Percentiles rank a stretch among this genome's conserved stretches.
phyloP scores from a whole-genome alignment of 257 asterid genomes.

The Nicotiana benthamiana region DNA sequence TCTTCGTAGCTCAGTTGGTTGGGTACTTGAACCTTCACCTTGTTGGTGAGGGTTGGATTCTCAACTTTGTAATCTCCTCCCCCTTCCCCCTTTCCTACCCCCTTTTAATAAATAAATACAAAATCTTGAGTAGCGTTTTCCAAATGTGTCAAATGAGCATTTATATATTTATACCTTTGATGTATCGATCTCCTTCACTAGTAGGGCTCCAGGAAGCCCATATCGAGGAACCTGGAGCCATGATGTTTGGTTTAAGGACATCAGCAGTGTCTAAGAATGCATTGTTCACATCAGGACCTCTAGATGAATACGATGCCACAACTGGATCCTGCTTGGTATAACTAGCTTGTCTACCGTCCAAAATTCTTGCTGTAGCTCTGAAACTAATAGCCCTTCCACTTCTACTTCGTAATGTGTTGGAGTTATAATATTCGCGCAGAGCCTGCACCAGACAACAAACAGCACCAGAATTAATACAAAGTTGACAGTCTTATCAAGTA shows the following conservation, averaged over 20 bases:
- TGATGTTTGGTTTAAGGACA: conserved; percentile 60
- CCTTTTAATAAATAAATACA: too few relatives aligned
- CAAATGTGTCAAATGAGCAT: neutral
- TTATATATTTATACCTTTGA: conserved; percentile 27
- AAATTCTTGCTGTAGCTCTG: conserved; percentile 44
- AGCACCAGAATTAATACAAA: neutral
- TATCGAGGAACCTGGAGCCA: conserved; percentile 76
- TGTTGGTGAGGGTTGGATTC: too few relatives aligned
- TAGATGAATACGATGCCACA: conserved; percentile 60
- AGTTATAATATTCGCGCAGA: conserved; percentile 46
- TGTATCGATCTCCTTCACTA: conserved; percentile 52
- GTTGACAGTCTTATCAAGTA: neutral
- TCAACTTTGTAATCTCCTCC: too few relatives aligned
- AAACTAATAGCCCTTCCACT: conserved; percentile 42
- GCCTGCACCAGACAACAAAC: conserved; percentile 27
- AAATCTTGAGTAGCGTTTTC: neutral
- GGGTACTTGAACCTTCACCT: too few relatives aligned
- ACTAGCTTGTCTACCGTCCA: conserved; percentile 48
- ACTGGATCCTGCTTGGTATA: conserved; percentile 44
- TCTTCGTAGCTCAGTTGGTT: too few relatives aligned
- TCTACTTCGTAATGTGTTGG: conserved; percentile 42
- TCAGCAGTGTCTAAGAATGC: conserved; percentile 49
- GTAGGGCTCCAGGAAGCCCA: conserved; percentile 76
- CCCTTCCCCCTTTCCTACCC: too few relatives aligned
- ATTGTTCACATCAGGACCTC: conserved; percentile 61